These are phyloP conservation scores for Amborella trichopoda DNA, from an alignment of 164 flowering plant genomes.

Conservation along the genomic window DNA sequence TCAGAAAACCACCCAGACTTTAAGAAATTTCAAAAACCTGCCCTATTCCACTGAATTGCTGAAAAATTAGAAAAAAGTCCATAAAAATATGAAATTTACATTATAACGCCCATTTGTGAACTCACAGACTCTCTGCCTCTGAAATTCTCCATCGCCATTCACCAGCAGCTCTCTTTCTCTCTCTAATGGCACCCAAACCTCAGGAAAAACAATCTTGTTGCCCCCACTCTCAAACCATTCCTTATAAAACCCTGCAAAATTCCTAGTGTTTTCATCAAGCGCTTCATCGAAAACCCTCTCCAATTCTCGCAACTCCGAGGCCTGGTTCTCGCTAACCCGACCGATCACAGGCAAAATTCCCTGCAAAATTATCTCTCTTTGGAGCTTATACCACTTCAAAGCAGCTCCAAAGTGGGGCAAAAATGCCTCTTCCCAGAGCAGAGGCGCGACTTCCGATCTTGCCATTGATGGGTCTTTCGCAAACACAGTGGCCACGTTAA, in stretches of 20 bases:
- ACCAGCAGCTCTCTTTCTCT: background rate
- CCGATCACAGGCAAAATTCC: conserved; percentile 2
- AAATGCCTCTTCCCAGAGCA: conserved; percentile 46
- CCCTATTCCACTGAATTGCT: background rate
- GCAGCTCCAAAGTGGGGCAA: conserved; percentile 36
- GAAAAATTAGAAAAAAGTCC: background rate
- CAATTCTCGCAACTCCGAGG: conserved; percentile 38
- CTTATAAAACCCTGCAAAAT: conserved; percentile 31
- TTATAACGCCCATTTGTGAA: conserved; percentile 48
- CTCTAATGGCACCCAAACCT: conserved; percentile 16
- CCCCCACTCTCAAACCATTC: conserved; percentile 22
- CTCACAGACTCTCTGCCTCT: conserved; percentile 14
- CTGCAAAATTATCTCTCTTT: conserved; percentile 23
- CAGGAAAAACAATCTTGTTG: conserved; percentile 16
- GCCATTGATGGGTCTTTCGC: conserved; percentile 32
- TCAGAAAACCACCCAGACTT: background rate
- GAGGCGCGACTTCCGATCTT: conserved; percentile 43
- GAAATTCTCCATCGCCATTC: background rate
- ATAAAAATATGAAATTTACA: conserved; percentile 26
- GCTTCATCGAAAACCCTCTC: conserved; percentile 43
- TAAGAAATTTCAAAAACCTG: background rate
- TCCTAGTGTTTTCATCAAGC: conserved; percentile 48
- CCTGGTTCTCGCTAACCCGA: conserved; percentile 38
- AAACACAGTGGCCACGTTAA: conserved; percentile 33
- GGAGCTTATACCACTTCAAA: conserved; percentile 29